Evolutionary conservation across 1,284 basidiomycete genomes (phyloP), one percentile per base, ranked within the genome.

Genomic region (Sanghuangporus baumii): DNA sequence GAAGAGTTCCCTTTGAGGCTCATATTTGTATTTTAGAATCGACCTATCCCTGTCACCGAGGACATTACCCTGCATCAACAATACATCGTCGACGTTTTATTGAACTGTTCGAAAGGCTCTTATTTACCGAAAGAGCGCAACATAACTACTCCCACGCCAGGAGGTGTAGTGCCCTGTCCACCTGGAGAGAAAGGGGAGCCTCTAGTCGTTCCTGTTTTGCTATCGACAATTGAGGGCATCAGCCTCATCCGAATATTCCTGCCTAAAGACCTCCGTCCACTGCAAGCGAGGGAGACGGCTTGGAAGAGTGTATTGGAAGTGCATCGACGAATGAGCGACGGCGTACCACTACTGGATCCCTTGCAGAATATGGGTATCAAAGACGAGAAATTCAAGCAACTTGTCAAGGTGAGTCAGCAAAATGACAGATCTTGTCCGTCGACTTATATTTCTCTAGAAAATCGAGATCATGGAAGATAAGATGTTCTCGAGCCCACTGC

Each of bases 351-450:
- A 6, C 80, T 99, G 6, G 97, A 99, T 73, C 97, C 97, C 0
- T 81, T 98, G 59, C 83, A 93, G 70, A 95, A 98, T 74, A 96
- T 99, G 95, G 90, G 89, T 34, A 98, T 99, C 73, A 92, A 91
- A 66, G 97, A 99, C 71, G 91, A 94, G 46, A 91, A 90, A 66
- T 99, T 99, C 78, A 86, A 87, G 70, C 87, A 88, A 61, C 82
- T 99, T 3, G 82, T 96, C 60, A 85, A 91, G 76, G 93, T 93
- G 59, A 58, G 74, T 68, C 6, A 37, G 14, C 34, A 6, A 36
- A 7, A 54, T n/a, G 20, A 54, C 12, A n/a, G 3, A 31, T 7
- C 20, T 54, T 5, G 37, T 5, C 26, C 1, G 16, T 6, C 36
- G 4, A 52, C 40, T 64, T 34, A 52, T 37, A 48, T 18, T 59